Evolutionary conservation across 139 green algal species (phyloP).

Genomic region (Desmodesmus armatus): DNA sequence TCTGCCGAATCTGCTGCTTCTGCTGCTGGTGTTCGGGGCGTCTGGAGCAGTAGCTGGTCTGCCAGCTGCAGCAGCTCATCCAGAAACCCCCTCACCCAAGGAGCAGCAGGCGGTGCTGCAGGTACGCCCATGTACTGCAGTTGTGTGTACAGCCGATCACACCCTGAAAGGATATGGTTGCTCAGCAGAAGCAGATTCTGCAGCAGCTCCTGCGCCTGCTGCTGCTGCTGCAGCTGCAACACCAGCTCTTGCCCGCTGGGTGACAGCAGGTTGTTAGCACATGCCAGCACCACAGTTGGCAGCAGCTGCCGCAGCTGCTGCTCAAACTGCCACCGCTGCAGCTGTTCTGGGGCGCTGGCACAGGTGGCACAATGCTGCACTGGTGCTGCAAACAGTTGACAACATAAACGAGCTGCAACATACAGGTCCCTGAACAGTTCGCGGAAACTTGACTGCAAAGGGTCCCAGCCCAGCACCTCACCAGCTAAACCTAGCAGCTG

Average conservation of each 20-base stretch:
- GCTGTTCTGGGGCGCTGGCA: too few relatives aligned
- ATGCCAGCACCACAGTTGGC: neutral
- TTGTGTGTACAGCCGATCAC: neutral
- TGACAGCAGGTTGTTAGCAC: neutral
- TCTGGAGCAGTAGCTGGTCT: too few relatives aligned
- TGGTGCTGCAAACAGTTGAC: too few relatives aligned
- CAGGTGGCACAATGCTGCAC: too few relatives aligned
- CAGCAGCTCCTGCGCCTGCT: slow-evolving; percentile 1
- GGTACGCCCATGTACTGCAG: neutral
- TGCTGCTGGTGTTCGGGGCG: neutral
- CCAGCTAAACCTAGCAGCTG: too few relatives aligned
- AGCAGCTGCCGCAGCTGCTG: too few relatives aligned
- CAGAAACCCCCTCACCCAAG: neutral
- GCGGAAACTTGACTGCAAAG: too few relatives aligned
- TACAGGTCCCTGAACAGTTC: too few relatives aligned
- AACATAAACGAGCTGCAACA: too few relatives aligned
- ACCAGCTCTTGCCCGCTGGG: neutral
- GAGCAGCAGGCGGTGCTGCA: neutral
- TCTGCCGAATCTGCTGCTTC: too few relatives aligned
- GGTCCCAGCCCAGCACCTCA: too few relatives aligned
- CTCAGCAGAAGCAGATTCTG: neutral
- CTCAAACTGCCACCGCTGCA: too few relatives aligned
- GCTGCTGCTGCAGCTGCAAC: neutral
- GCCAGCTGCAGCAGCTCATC: neutral
- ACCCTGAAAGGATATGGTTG: neutral